phyloP scores from a whole-genome alignment of 352 stramenopile species.

The Phytophthora tubulina region DNA sequence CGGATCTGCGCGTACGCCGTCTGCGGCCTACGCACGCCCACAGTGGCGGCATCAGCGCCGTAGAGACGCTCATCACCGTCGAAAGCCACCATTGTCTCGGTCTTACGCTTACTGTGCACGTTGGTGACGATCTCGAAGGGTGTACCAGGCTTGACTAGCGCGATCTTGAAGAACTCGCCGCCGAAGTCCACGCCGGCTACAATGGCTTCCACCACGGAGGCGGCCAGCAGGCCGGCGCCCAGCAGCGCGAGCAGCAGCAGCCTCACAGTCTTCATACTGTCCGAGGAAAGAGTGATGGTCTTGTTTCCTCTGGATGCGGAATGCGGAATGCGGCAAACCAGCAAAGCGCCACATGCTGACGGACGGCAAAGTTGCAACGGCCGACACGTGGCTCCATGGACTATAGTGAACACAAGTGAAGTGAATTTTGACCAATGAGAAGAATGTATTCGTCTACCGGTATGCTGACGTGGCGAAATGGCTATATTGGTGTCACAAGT shows the following conservation, averaged over 20 bases:
- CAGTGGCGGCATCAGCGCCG: constrained; percentile 93
- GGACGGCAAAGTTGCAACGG: constrained; percentile 20
- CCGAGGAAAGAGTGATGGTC: constrained; percentile 40
- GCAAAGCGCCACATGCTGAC: neutral
- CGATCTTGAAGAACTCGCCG: constrained; percentile 91
- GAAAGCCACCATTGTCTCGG: constrained; percentile 94
- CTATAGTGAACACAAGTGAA: constrained; percentile 30
- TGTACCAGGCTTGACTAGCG: constrained; percentile 92
- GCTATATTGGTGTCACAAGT: constrained; percentile 31
- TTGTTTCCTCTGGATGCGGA: constrained; percentile 24
- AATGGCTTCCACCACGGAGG: constrained; percentile 52
- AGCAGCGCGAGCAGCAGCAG: constrained; percentile 45
- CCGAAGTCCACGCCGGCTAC: constrained; percentile 96
- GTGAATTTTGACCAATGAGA: constrained; percentile 24
- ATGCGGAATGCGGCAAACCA: constrained; percentile 35
- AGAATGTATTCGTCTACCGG: neutral
- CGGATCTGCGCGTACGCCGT: constrained; percentile 91
- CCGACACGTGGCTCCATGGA: constrained; percentile 33
- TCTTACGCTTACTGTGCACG: constrained; percentile 98
- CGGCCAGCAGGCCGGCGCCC: constrained; percentile 43
- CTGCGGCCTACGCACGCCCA: constrained; percentile 94
- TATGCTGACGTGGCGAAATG: constrained; percentile 35
- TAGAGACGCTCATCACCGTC: constrained; percentile 95
- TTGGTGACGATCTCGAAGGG: constrained; percentile 99
- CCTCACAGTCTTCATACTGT: constrained; percentile 39